A percentile compares a stretch with the other conserved stretches of the same genome.
Evolutionary conservation across 2,329 filamentous ascomycete species (phyloP).

Genomic region (Pestalotiopsis sp.): DNA sequence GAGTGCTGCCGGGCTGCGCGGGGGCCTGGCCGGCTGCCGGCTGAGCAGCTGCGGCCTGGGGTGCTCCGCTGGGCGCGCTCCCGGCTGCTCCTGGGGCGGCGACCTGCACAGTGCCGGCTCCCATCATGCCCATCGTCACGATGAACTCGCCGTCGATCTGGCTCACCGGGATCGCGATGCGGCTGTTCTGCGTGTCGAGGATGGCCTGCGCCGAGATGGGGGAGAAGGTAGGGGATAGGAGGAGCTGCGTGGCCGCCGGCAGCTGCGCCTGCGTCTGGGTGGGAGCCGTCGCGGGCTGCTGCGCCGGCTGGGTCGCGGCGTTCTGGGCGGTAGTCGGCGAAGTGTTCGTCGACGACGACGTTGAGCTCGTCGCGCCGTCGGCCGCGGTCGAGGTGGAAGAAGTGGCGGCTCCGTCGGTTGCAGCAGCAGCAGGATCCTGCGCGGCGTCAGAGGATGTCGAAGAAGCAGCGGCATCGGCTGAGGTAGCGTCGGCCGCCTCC

Average conservation of each 20-base stretch:
- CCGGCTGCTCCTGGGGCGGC: not conserved
- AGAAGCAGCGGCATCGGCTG: not conserved
- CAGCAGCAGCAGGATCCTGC: not conserved
- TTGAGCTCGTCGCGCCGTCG: not conserved
- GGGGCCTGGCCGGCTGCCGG: not conserved
- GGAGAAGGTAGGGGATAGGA: conserved; percentile 22
- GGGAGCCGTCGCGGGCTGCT: conserved; percentile 12
- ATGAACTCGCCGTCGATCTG: conserved; percentile 24
- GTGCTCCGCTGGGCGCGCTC: not conserved
- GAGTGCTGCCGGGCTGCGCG: not conserved
- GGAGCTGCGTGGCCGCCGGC: conserved; percentile 20
- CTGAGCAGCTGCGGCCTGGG: not conserved
- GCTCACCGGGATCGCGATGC: conserved; percentile 20
- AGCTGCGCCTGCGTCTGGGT: conserved; percentile 3
- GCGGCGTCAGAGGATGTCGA: not conserved
- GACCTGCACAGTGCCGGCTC: conserved; percentile 5
- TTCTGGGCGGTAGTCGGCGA: not conserved
- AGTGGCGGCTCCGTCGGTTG: not conserved
- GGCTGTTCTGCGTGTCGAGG: conserved; percentile 19
- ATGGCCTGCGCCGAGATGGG: conserved; percentile 18
- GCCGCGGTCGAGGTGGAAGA: not conserved
- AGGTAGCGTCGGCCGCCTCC: not conserved
- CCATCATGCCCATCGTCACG: conserved; percentile 20
- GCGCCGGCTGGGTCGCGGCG: conserved; percentile 12
- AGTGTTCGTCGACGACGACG: not conserved